These are phyloP conservation scores for Silene noctiflora DNA, from an alignment of 179 eudicot genomes.

Conservation along the genomic window DNA sequence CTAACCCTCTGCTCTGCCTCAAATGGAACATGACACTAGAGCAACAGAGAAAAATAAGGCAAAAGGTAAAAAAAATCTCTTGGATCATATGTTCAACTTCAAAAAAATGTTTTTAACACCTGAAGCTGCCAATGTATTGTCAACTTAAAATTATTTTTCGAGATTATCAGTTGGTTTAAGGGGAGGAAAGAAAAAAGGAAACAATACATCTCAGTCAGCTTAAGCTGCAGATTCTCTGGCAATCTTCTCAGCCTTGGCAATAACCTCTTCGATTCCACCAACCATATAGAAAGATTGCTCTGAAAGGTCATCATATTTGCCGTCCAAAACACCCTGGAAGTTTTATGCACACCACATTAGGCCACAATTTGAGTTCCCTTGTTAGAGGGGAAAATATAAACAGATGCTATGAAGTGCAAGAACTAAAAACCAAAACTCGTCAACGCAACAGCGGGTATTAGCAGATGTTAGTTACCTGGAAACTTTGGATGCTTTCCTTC, in stretches of 20 bases:
- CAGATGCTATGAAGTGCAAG: too few relatives aligned
- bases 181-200: constrained; percentile 18
- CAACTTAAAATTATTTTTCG: constrained; percentile 48
- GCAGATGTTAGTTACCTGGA: constrained; percentile 58
- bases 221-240: constrained; percentile 76
- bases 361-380: too few relatives aligned
- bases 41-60: neutral
- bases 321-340: constrained; percentile 87
- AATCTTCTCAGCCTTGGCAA: constrained; percentile 98
- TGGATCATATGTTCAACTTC: constrained; percentile 30
- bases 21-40: neutral
- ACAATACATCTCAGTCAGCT: constrained; percentile 27
- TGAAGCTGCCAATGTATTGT: constrained; percentile 42
- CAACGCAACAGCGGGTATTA: too few relatives aligned
- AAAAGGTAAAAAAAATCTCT: neutral
- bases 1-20: neutral
- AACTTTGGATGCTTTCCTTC: constrained; percentile 87
- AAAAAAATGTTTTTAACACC: constrained; percentile 32
- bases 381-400: too few relatives aligned
- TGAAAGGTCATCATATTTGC: constrained; percentile 51
- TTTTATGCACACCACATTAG: too few relatives aligned
- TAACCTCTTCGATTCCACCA: constrained; percentile 98
- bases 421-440: too few relatives aligned
- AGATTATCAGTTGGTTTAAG: constrained; percentile 34
- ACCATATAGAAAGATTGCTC: constrained; percentile 68